Conservation (phyloP, 306 rosid genomes). For the Quercus variabilis region DNA sequence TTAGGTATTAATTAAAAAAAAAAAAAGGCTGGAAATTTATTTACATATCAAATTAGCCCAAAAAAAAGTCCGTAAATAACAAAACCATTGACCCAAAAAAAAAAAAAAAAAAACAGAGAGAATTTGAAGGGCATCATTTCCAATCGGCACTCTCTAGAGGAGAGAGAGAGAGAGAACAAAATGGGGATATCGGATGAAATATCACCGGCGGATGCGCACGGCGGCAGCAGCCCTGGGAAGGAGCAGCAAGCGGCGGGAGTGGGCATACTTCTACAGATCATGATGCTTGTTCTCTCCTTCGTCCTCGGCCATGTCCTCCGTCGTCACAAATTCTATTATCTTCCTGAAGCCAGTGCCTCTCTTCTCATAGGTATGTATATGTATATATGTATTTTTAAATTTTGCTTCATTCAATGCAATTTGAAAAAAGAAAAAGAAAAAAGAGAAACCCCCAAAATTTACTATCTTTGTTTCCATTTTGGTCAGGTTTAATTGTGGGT, state of each 20-base stretch:
- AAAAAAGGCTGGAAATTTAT: no score
- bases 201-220: constrained; percentile 63
- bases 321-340: constrained; percentile 77
- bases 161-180: neutral
- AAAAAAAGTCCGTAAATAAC: no score
- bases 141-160: no score
- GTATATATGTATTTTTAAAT: no score
- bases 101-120: no score
- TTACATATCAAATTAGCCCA: no score
- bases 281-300: constrained; percentile 96
- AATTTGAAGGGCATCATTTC: no score
- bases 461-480: neutral
- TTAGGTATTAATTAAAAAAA: no score
- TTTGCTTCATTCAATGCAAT: no score
- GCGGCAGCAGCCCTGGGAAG: constrained; percentile 60
- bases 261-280: constrained; percentile 98
- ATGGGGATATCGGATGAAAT: constrained; percentile 64
- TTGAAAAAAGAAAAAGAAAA: no score
- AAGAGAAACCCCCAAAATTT: no score
- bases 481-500: constrained; percentile 85
- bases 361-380: constrained; percentile 70
- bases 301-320: constrained; percentile 98
- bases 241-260: constrained; percentile 99
- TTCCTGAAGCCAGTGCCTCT: constrained; percentile 99
- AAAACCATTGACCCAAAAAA: no score